Evolutionary conservation across 192 early-diverging fungal species (phyloP).

Genomic region (Coemansia umbellata): DNA sequence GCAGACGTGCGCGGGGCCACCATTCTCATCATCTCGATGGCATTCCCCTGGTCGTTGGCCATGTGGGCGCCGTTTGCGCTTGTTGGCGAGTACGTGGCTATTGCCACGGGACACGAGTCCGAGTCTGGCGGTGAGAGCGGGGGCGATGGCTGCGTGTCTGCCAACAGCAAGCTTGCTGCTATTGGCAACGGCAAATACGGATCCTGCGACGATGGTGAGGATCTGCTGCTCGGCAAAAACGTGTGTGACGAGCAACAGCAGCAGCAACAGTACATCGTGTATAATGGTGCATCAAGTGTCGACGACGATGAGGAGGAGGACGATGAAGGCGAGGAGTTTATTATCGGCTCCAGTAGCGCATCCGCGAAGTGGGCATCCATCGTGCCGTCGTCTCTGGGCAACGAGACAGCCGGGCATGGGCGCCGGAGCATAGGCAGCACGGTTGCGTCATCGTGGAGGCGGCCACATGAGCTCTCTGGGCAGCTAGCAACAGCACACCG

Average conservation of each 20-base stretch:
- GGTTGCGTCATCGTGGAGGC: slow-evolving; percentile 6
- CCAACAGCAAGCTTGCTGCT: not conserved
- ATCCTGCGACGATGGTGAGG: not conserved
- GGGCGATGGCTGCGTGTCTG: not conserved
- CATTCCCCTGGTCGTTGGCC: slow-evolving; percentile 82
- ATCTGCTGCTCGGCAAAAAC: too few relatives aligned
- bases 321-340: slow-evolving; percentile 25
- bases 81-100: slow-evolving; percentile 62
- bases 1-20: slow-evolving; percentile 59
- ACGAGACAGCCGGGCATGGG: too few relatives aligned
- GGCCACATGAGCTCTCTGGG: slow-evolving; percentile 1
- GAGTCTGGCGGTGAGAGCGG: not conserved
- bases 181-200: not conserved
- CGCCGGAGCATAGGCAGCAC: too few relatives aligned
- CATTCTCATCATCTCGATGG: slow-evolving; percentile 63
- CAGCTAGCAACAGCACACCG: not conserved
- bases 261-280: too few relatives aligned
- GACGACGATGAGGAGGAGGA: not conserved
- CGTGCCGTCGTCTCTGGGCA: not conserved
- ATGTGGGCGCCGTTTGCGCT: slow-evolving; percentile 93
- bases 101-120: slow-evolving; percentile 8
- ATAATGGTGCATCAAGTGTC: not conserved
- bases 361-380: not conserved
- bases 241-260: too few relatives aligned
- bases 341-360: slow-evolving; percentile 16